Percentiles rank a stretch among this genome's conserved stretches.
phyloP scores from a whole-genome alignment of 805 yeast genomes.

The Pichia pseudocactophila region DNA sequence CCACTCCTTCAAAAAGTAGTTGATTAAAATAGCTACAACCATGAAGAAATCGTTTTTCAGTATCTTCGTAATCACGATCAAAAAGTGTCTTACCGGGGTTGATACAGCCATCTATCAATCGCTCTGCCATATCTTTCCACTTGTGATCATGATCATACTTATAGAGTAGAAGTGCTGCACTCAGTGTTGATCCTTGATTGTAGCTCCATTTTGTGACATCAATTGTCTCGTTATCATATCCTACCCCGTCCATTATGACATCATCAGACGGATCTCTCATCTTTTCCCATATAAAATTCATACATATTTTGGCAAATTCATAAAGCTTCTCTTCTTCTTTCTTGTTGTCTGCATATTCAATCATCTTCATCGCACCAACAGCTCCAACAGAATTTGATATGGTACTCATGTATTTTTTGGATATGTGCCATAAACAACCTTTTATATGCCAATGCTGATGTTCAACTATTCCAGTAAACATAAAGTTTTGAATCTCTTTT shows the following conservation, averaged over 20 bases:
- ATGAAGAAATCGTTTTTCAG: slow-evolving; percentile 51
- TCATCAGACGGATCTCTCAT: slow-evolving; percentile 47
- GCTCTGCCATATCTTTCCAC: slow-evolving; percentile 40
- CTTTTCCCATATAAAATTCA: slow-evolving; percentile 46
- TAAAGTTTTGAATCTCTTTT: slow-evolving; percentile 47
- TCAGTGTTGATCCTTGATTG: slow-evolving; percentile 57
- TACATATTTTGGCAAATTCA: slow-evolving; percentile 50
- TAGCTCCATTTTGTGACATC: slow-evolving; percentile 56
- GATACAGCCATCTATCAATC: slow-evolving; percentile 50
- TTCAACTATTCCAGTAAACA: slow-evolving; percentile 58
- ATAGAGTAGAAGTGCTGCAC: slow-evolving; percentile 44
- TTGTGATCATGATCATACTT: slow-evolving; percentile 40
- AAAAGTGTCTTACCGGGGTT: slow-evolving; percentile 48
- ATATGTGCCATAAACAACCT: slow-evolving; percentile 62
- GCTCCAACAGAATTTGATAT: slow-evolving; percentile 48
- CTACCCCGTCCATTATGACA: slow-evolving; percentile 54
- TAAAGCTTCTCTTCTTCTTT: slow-evolving; percentile 36
- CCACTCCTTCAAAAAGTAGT: slow-evolving; percentile 56
- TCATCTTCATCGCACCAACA: slow-evolving; percentile 54
- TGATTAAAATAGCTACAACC: slow-evolving; percentile 58
- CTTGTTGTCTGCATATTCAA: slow-evolving; percentile 38
- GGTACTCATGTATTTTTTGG: slow-evolving; percentile 50
- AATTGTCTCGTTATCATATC: slow-evolving; percentile 32
- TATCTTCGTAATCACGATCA: slow-evolving; percentile 50
- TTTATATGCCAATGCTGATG: slow-evolving; percentile 38